These are phyloP conservation scores for Ensete glaucum DNA, from an alignment of 176 grass and related monocot species.

Conservation along the genomic window DNA sequence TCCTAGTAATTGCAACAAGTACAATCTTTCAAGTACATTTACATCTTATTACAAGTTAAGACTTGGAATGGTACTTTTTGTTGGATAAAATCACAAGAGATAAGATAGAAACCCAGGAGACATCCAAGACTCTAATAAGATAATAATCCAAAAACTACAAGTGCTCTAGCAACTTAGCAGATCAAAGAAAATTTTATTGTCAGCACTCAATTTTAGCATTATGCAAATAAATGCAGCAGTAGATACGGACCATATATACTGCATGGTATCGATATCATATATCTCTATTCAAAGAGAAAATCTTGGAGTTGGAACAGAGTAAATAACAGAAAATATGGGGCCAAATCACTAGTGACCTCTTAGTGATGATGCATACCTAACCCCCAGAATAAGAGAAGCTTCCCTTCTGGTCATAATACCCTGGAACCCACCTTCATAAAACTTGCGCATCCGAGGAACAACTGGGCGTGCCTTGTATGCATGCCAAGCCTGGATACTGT, in stretches of 20 bases:
- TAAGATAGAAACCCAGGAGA: not conserved
- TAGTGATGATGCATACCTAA: slow-evolving; percentile 36
- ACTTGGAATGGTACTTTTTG: too few species aligned
- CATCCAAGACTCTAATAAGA: too few species aligned
- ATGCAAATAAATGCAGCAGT: not conserved
- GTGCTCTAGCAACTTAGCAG: not conserved
- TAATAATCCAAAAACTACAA: not conserved
- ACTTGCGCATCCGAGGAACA: slow-evolving; percentile 79
- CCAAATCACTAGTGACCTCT: not conserved
- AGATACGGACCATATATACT: not conserved
- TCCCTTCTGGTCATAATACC: slow-evolving; percentile 63
- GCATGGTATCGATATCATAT: not conserved
- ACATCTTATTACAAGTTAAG: too few species aligned
- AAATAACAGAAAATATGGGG: not conserved
- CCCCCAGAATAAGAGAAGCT: slow-evolving; percentile 74
- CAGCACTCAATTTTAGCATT: too few species aligned
- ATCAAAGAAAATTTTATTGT: not conserved
- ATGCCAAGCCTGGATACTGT: slow-evolving; percentile 74
- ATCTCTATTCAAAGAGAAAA: not conserved
- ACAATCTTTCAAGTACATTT: too few species aligned
- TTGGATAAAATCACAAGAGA: too few species aligned
- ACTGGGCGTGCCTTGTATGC: slow-evolving; percentile 77
- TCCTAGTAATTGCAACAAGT: too few species aligned
- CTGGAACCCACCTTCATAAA: slow-evolving; percentile 96
- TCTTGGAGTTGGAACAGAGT: not conserved